phyloP scores from a whole-genome alignment of 805 yeast genomes.

The Metschnikowia bowlesiae region DNA sequence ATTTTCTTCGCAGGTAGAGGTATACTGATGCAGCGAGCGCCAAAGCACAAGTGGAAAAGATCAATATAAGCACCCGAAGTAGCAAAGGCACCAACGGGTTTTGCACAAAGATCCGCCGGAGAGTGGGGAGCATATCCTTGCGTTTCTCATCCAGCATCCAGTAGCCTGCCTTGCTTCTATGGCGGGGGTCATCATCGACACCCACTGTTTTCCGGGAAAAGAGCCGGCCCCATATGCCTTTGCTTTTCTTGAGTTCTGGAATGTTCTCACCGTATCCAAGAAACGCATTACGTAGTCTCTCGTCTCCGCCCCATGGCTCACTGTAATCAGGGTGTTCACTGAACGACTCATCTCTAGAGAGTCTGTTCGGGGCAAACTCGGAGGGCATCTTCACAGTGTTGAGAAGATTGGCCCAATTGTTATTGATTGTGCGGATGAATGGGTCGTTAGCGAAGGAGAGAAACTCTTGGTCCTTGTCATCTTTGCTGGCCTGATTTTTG shows the following conservation, averaged over 20 bases:
- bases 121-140: constrained; percentile 58
- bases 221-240: constrained; percentile 13
- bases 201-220: constrained; percentile 8
- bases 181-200: constrained; percentile 22
- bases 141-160: constrained; percentile 65
- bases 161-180: constrained; percentile 56
- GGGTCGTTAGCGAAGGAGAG: constrained; percentile 36
- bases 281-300: constrained; percentile 52
- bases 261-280: constrained; percentile 35
- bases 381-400: constrained; percentile 43
- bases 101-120: constrained; percentile 56
- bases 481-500: constrained; percentile 8
- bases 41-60: constrained; percentile 63
- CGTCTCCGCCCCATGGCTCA: constrained; percentile 68
- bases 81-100: constrained; percentile 81
- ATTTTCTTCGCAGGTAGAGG: constrained; percentile 30
- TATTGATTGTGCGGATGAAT: constrained; percentile 35
- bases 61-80: constrained; percentile 48
- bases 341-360: constrained; percentile 23
- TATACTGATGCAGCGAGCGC: constrained; percentile 65
- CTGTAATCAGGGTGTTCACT: constrained; percentile 39
- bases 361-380: constrained; percentile 28
- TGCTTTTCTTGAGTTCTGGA: constrained; percentile 19
- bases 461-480: constrained; percentile 28
- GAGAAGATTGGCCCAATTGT: constrained; percentile 51